Base-by-base conservation (phyloP, 1,139 yeast species). In the Meyerozyma smithsonii region DNA sequence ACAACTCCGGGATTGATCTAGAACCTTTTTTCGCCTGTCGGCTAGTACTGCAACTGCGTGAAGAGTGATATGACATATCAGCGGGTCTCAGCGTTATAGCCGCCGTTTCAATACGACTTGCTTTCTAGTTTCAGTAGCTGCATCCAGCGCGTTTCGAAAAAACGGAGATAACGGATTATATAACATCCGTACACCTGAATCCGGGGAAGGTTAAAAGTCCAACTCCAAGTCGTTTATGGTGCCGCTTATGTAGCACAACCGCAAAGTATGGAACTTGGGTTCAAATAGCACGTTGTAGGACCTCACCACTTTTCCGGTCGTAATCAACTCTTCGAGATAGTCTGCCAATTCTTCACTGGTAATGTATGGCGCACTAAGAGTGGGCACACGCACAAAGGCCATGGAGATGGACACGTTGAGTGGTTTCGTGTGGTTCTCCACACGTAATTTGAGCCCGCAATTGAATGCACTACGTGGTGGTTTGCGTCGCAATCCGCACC, bases 221-320 rank as follows among this genome's bases (percentile, higher is more conserved):
- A 46, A 28, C 15, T 43, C 48, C 28, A 47, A 36, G 4, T 38
- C 48, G 20, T 46, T 45, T 10, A 47, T 36, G 8, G 40, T 14
- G 26, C 48, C 45, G 6, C 26, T 35, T 16, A 40, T 33, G 4
- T 33, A 35, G 14, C 35, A 32, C 37, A 47, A 38, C 25, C 35
- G 40, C 37, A 46, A 39, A 11, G 36, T 17, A 8, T 16, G 12
- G 8, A 34, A 20, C 19, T 20, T 20, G 16, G 28, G 17, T 7
- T 21, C 20, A 5, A 15, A 20, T 5, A 15, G 28, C 12, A 14
- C 14, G 11, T 34, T 20, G 28, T 34, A 23, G 17, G 39, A 25
- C 23, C 37, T 41, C 20, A 37, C 39, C 35, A 44, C 24, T 32
- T 39, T 39, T 44, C 46, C 44, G 26, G 40, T 44, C 10, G 38